Percentiles rank a stretch among this genome's conserved stretches.
Evolutionary conservation across 192 early-diverging fungal species (phyloP).

Genomic region (Coemansia sp.): DNA sequence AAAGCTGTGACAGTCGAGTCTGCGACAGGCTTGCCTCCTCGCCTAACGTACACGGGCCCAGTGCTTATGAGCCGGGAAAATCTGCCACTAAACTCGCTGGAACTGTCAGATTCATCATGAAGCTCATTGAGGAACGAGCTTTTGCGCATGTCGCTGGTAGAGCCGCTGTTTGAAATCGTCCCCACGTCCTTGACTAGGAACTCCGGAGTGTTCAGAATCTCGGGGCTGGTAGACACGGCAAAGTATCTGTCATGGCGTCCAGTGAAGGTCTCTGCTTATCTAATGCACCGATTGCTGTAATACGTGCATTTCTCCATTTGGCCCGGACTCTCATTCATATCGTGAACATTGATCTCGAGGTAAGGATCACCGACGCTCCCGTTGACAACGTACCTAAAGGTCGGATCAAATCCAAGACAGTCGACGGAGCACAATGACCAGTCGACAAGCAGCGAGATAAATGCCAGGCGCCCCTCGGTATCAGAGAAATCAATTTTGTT

Average conservation of each 20-base stretch:
- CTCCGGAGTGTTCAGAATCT: background rate
- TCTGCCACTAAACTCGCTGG: background rate
- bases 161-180: too few species aligned
- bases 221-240: constrained; percentile 10
- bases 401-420: constrained; percentile 14
- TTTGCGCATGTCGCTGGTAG: too few species aligned
- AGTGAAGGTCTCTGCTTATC: background rate
- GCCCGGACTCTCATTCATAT: background rate
- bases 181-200: too few species aligned
- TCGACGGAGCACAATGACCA: constrained; percentile 10
- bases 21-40: background rate
- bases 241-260: constrained; percentile 10
- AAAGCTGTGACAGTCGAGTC: background rate
- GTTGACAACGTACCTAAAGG: background rate
- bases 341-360: background rate
- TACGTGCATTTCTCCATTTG: background rate
- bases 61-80: background rate
- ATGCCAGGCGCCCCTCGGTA: background rate
- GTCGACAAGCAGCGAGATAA: constrained; percentile 12
- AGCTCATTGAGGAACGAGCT: too few species aligned
- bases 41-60: background rate
- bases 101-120: too few species aligned
- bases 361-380: background rate
- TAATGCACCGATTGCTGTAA: background rate
- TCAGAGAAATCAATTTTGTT: background rate